A percentile compares a stretch with the other conserved stretches of the same genome.
Conservation (phyloP, 495 filamentous ascomycete species). For the Letharia lupina region DNA sequence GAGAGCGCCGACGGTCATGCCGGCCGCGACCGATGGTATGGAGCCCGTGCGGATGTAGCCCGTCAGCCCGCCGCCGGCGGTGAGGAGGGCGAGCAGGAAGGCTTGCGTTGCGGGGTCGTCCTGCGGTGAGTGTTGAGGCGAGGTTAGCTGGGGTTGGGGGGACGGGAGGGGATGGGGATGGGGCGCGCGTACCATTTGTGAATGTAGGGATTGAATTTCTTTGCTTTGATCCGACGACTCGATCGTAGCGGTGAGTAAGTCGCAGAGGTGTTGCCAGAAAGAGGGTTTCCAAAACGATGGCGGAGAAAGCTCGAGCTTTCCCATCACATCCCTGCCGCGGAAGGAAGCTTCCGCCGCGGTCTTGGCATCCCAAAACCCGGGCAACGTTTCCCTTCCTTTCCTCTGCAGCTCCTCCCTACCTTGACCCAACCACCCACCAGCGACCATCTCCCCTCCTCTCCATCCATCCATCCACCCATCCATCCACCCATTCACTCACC, state of each 20-base stretch:
- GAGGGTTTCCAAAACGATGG: background rate
- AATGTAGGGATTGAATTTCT: too few species aligned
- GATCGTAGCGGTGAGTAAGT: too few species aligned
- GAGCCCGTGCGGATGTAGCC: slow-evolving; percentile 80
- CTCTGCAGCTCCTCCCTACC: too few species aligned
- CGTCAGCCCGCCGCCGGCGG: slow-evolving; percentile 75
- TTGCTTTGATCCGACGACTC: too few species aligned
- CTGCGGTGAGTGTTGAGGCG: background rate
- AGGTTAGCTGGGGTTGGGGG: background rate
- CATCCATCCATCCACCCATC: background rate
- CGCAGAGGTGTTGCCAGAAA: too few species aligned
- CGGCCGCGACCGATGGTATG: slow-evolving; percentile 75
- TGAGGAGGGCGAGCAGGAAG: slow-evolving; percentile 69
- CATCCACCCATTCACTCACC: slow-evolving; percentile 8
- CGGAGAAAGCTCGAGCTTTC: background rate
- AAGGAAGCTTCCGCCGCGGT: background rate
- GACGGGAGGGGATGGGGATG: background rate
- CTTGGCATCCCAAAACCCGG: too few species aligned
- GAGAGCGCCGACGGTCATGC: slow-evolving; percentile 67
- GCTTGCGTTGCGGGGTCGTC: slow-evolving; percentile 41
- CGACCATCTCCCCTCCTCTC: too few species aligned
- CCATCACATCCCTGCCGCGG: background rate
- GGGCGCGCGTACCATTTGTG: background rate
- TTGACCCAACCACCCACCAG: too few species aligned
- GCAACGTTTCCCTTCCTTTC: too few species aligned